A percentile compares a stretch with the other conserved stretches of the same genome.
These are phyloP conservation scores for Kernera saxatilis DNA, from an alignment of 345 rosid species.

Conservation along the genomic window DNA sequence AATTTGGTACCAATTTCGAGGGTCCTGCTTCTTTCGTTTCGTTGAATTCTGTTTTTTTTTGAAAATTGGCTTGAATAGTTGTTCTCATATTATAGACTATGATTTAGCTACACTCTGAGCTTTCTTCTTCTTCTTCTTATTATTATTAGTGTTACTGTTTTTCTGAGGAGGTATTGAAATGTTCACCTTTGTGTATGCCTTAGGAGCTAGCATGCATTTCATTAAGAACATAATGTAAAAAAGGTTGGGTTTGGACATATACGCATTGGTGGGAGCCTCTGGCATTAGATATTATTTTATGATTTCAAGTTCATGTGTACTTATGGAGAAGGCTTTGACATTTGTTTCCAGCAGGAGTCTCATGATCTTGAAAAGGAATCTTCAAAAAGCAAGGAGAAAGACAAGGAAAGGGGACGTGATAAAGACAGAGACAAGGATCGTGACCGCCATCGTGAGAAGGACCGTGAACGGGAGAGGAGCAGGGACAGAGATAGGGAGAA, in stretches of 20 bases:
- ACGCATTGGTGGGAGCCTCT: background rate
- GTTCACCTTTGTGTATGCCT: no score
- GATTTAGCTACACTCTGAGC: background rate
- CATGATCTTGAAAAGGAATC: slow-evolving; percentile 60
- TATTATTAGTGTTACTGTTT: no score
- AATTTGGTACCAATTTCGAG: background rate
- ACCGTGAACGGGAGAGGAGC: slow-evolving; percentile 22
- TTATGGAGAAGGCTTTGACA: background rate
- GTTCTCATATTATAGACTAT: background rate
- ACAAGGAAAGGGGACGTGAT: slow-evolving; percentile 33
- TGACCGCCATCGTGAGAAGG: slow-evolving; percentile 15
- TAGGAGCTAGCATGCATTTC: no score
- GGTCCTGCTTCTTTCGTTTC: background rate
- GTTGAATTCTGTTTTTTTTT: background rate
- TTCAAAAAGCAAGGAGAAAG: slow-evolving; percentile 45
- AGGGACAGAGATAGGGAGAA: slow-evolving; percentile 13
- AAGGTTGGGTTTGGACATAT: no score
- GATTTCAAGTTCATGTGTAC: background rate
- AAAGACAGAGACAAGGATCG: slow-evolving; percentile 35
- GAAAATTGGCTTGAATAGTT: background rate
- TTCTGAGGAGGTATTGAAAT: no score
- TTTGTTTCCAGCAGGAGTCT: slow-evolving; percentile 45
- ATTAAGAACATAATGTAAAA: no score
- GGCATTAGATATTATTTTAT: background rate
- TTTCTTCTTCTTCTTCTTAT: no score